Conservation (phyloP, 2,329 filamentous ascomycete genomes). For the Ophiostoma sp. region DNA sequence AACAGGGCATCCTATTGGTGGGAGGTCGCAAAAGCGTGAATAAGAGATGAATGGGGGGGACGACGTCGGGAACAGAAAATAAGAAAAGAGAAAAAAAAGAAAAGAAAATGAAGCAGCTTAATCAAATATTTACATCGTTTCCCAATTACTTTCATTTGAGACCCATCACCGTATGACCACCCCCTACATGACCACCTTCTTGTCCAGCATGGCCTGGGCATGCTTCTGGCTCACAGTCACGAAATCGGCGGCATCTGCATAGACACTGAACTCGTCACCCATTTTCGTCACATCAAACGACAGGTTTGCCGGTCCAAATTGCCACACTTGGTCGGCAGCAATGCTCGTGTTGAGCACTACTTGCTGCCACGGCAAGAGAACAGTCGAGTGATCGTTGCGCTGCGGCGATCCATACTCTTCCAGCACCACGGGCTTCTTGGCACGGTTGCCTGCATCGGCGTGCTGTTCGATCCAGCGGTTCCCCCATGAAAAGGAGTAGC, state of each 20-base stretch:
- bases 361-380: slow-evolving; percentile 22
- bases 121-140: no score
- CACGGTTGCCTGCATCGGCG: slow-evolving; percentile 18
- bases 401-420: slow-evolving; percentile 27
- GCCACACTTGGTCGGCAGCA: slow-evolving; percentile 27
- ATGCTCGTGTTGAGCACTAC: slow-evolving; percentile 18
- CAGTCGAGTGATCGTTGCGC: slow-evolving; percentile 4
- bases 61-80: background rate
- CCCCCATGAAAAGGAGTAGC: slow-evolving; percentile 23
- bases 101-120: background rate
- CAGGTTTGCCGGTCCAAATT: slow-evolving; percentile 22
- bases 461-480: slow-evolving; percentile 29
- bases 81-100: background rate
- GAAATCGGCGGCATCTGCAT: slow-evolving; percentile 17
- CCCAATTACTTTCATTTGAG: no score
- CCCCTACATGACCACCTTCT: background rate
- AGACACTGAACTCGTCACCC: slow-evolving; percentile 25
- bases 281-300: slow-evolving; percentile 15
- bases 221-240: background rate
- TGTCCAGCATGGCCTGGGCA: slow-evolving; percentile 18
- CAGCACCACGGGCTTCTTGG: slow-evolving; percentile 21
- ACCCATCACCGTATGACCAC: no score
- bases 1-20: slow-evolving; percentile 23
- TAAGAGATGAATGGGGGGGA: background rate
- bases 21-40: background rate